phyloP scores from a whole-genome alignment of 202 grass and related monocot species.

The Setaria italica region DNA sequence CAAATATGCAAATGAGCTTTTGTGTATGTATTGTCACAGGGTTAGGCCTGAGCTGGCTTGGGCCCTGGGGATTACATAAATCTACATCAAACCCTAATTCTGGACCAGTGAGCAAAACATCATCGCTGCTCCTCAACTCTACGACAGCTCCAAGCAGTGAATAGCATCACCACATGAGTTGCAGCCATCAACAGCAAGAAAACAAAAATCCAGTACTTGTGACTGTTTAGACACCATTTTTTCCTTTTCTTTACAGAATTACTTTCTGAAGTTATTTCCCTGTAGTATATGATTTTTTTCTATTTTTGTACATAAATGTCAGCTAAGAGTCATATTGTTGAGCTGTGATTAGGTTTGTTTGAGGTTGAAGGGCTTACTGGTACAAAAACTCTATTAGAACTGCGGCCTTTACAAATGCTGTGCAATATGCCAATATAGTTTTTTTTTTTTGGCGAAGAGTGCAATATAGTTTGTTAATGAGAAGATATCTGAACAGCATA shows the following conservation, averaged over 20 bases:
- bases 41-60: not conserved
- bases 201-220: not conserved
- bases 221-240: not conserved
- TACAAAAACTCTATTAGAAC: not conserved
- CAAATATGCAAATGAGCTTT: not conserved
- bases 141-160: not conserved
- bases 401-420: not conserved
- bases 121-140: not conserved
- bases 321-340: not conserved
- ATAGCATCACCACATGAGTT: not conserved
- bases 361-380: not conserved
- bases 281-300: not conserved
- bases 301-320: not conserved
- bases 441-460: not conserved
- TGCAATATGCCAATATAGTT: not conserved
- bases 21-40: not conserved
- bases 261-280: not conserved
- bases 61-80: not conserved
- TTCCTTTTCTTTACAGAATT: not conserved
- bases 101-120: not conserved
- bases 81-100: slow-evolving; percentile 2
- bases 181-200: not conserved
- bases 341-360: not conserved
- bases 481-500: not conserved
- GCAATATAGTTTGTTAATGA: slow-evolving; percentile 1